phyloP scores from a whole-genome alignment of 129 eudicot genomes.

The Apium graveolens region DNA sequence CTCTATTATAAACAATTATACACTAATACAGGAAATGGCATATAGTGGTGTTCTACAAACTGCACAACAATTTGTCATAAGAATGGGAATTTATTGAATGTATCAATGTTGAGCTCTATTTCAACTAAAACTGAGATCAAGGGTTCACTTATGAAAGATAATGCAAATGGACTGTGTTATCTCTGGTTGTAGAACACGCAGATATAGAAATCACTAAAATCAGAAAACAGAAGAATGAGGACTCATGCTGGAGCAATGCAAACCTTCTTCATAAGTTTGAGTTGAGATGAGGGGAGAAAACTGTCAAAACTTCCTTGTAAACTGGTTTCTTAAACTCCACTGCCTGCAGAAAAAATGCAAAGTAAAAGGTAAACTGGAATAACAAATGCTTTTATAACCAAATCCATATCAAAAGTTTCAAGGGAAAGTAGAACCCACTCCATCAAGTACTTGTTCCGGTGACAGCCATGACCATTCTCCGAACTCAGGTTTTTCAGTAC shows the following conservation, averaged over 20 bases:
- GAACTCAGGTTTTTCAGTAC: constrained; percentile 90
- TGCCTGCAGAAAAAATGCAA: constrained; percentile 45
- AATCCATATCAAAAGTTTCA: not conserved
- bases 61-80: not conserved
- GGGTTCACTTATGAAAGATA: not conserved
- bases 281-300: constrained; percentile 62
- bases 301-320: constrained; percentile 66
- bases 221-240: not conserved
- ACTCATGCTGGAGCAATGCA: not conserved
- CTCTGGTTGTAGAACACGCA: not conserved
- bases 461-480: constrained; percentile 96
- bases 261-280: constrained; percentile 18
- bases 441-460: constrained; percentile 69
- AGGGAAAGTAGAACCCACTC: constrained; percentile 35
- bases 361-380: not conserved
- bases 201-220: not conserved
- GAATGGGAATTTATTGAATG: not conserved
- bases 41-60: not conserved
- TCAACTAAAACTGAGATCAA: not conserved
- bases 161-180: not conserved
- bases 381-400: not conserved
- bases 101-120: not conserved
- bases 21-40: not conserved
- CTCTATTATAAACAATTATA: not conserved
- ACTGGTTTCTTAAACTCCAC: constrained; percentile 92